A percentile compares a stretch with the other conserved stretches of the same genome.
These are phyloP conservation scores for Curvularia sp. DNA, from an alignment of 2,329 filamentous ascomycete genomes.

Conservation along the genomic window DNA sequence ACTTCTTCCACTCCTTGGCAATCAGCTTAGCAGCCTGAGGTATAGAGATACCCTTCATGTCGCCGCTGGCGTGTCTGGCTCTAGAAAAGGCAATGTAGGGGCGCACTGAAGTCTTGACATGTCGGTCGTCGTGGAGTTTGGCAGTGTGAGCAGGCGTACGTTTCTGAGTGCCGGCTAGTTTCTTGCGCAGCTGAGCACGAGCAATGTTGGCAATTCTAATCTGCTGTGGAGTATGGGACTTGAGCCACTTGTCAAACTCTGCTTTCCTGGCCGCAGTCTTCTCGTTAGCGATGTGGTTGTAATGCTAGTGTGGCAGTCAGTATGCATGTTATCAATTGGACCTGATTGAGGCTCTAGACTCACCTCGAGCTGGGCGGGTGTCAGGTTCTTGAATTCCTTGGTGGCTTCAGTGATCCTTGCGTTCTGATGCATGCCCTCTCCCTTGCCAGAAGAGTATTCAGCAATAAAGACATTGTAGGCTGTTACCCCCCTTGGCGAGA, in stretches of 20 bases:
- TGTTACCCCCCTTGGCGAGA: not conserved
- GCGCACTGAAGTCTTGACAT: slow-evolving; percentile 53
- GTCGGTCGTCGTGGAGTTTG: slow-evolving; percentile 62
- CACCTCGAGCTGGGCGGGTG: slow-evolving; percentile 48
- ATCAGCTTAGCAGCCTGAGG: slow-evolving; percentile 54
- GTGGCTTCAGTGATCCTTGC: slow-evolving; percentile 9
- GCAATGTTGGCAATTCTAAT: slow-evolving; percentile 67
- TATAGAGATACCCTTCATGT: slow-evolving; percentile 57
- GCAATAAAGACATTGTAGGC: slow-evolving; percentile 38
- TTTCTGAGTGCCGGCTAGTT: slow-evolving; percentile 16
- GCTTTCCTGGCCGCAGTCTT: slow-evolving; percentile 54
- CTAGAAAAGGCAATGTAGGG: slow-evolving; percentile 55
- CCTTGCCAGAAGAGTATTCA: slow-evolving; percentile 24
- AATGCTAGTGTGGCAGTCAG: slow-evolving; percentile 49
- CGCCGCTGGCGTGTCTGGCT: slow-evolving; percentile 57
- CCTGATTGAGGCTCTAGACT: slow-evolving; percentile 1
- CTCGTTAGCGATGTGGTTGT: slow-evolving; percentile 59
- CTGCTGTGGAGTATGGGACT: slow-evolving; percentile 61
- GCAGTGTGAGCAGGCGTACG: slow-evolving; percentile 13
- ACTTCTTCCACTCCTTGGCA: slow-evolving; percentile 56
- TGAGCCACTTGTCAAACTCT: slow-evolving; percentile 62
- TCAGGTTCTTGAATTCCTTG: slow-evolving; percentile 36
- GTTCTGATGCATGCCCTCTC: not conserved
- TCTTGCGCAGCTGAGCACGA: slow-evolving; percentile 51
- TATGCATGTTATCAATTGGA: not conserved